Conservation (phyloP, 306 rosid genomes). For the Nissolia schottii region DNA sequence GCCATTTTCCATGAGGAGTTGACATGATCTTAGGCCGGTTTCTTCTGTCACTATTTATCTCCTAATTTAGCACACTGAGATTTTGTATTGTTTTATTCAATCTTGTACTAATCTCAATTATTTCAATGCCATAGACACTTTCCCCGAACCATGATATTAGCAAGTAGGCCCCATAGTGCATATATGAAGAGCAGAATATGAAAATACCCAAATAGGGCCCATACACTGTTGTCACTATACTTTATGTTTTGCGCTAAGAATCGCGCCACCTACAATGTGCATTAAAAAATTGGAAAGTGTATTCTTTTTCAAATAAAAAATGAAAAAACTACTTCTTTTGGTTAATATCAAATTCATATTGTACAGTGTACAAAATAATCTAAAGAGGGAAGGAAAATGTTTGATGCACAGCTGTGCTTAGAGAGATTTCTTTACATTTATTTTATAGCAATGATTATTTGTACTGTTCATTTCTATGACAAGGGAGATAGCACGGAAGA, state of each 20-base stretch:
- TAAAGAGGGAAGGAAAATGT: neutral
- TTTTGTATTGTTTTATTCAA: neutral
- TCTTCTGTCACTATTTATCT: constrained; percentile 8
- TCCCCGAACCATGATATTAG: neutral
- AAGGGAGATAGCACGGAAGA: too few species aligned
- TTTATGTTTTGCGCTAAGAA: neutral
- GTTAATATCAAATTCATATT: too few species aligned
- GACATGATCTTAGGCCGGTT: neutral
- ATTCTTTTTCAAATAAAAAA: neutral
- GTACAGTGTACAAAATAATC: too few species aligned
- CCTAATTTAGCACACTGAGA: neutral
- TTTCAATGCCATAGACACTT: neutral
- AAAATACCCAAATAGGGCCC: neutral
- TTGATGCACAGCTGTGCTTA: too few species aligned
- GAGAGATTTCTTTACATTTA: too few species aligned
- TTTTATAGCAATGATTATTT: too few species aligned
- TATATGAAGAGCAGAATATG: neutral
- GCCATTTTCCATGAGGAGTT: neutral
- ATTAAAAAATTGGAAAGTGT: neutral
- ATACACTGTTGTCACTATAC: neutral
- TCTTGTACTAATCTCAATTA: neutral
- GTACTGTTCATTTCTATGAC: too few species aligned
- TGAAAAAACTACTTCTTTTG: too few species aligned
- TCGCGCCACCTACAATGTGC: neutral
- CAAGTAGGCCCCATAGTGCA: neutral